These are phyloP conservation scores for Bipolaris cookei DNA, from an alignment of 2,329 filamentous ascomycete genomes.

Conservation along the genomic window DNA sequence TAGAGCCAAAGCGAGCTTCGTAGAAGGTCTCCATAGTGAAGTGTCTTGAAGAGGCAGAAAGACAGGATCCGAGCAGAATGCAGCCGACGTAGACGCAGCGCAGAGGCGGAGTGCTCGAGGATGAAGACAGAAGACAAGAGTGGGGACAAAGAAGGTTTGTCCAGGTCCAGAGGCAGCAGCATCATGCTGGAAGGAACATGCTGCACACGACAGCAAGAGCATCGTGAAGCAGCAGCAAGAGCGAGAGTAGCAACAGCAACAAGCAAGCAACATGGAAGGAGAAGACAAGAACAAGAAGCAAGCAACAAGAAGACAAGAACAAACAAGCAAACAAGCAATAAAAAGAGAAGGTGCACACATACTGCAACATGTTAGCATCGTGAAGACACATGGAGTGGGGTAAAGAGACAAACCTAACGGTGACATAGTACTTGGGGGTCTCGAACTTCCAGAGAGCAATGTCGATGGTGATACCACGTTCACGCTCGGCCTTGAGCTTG, in stretches of 20 bases:
- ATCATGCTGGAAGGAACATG: neutral
- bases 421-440: conserved; percentile 95
- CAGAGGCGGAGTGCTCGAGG: neutral
- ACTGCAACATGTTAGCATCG: no score
- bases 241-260: neutral
- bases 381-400: no score
- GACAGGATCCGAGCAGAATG: neutral
- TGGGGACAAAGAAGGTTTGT: neutral
- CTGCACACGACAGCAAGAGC: no score
- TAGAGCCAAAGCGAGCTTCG: neutral
- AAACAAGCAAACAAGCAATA: no score
- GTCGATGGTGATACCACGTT: conserved; percentile 99
- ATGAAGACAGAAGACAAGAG: neutral
- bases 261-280: neutral
- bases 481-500: conserved; percentile 99
- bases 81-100: neutral
- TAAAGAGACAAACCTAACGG: no score
- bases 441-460: conserved; percentile 99
- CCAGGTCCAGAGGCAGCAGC: neutral
- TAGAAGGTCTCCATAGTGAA: neutral
- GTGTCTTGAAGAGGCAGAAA: neutral
- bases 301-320: no score
- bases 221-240: neutral
- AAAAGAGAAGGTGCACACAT: conserved; percentile 48
- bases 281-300: no score